phyloP scores from a whole-genome alignment of 2,329 filamentous ascomycete species.

The Thermothelomyces thermophilus region DNA sequence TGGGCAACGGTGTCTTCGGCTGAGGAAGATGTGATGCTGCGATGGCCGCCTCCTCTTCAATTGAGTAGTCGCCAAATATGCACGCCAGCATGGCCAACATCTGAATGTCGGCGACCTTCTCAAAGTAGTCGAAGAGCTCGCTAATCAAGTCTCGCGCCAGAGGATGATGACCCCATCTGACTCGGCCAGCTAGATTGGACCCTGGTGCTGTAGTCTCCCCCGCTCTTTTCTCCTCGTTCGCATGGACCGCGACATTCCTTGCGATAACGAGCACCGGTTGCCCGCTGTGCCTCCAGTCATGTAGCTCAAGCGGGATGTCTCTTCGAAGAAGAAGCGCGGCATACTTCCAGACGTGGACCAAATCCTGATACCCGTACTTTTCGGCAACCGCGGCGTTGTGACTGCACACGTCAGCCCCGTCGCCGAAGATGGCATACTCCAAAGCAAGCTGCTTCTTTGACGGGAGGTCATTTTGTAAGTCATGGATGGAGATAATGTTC shows the following conservation, averaged over 20 bases:
- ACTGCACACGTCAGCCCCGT: constrained; percentile 71
- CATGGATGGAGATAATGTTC: constrained; percentile 68
- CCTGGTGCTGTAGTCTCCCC: constrained; percentile 15
- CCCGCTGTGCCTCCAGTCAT: constrained; percentile 44
- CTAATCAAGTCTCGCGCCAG: constrained; percentile 55
- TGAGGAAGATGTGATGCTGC: constrained; percentile 50
- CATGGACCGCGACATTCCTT: constrained; percentile 48
- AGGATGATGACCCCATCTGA: constrained; percentile 63
- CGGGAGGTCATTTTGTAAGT: constrained; percentile 65
- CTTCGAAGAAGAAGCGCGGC: constrained; percentile 70
- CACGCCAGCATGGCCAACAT: constrained; percentile 68
- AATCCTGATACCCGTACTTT: constrained; percentile 61
- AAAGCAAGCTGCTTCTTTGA: constrained; percentile 70
- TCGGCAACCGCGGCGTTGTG: constrained; percentile 77
- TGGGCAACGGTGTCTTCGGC: constrained; percentile 55
- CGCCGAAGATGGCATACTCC: constrained; percentile 77
- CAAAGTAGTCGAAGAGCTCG: constrained; percentile 59
- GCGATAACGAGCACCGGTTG: constrained; percentile 65
- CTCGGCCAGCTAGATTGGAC: constrained; percentile 45
- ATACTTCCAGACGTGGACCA: constrained; percentile 80
- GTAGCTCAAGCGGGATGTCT: constrained; percentile 63
- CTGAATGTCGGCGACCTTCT: constrained; percentile 56
- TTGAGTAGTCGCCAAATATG: constrained; percentile 57
- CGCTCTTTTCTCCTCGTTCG: constrained; percentile 23
- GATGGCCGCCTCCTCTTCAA: constrained; percentile 50